A percentile compares a stretch with the other conserved stretches of the same genome.
Conservation (phyloP, 441 rosid genomes). For the Capsella rubella region DNA sequence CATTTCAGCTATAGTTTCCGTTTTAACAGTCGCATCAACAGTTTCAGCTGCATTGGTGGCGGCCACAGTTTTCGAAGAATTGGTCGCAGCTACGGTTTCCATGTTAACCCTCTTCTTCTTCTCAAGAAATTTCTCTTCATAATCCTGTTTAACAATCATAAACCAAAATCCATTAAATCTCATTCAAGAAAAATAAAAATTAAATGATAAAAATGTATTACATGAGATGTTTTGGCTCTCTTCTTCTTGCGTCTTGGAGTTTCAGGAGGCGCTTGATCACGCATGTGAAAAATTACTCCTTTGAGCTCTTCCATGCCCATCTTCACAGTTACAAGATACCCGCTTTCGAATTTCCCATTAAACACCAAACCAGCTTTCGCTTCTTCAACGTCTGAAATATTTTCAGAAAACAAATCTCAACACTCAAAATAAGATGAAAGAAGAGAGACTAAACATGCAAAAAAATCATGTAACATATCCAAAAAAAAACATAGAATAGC, state of each 20-base stretch:
- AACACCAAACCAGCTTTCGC: constrained; percentile 52
- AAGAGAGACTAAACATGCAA: not conserved
- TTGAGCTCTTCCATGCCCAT: constrained; percentile 70
- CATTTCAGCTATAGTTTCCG: too few species aligned
- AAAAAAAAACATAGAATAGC: not conserved
- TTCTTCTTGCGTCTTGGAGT: constrained; percentile 57
- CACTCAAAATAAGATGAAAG: not conserved
- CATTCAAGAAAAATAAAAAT: not conserved
- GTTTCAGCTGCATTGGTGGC: too few species aligned
- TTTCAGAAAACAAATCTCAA: constrained; percentile 1
- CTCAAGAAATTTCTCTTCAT: constrained; percentile 63
- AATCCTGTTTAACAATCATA: constrained; percentile 51
- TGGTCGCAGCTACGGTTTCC: constrained; percentile 61
- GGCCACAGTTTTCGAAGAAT: not conserved
- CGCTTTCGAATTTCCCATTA: constrained; percentile 59
- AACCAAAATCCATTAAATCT: not conserved
- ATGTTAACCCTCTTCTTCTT: constrained; percentile 72
- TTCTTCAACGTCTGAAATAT: constrained; percentile 41
- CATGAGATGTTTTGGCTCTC: constrained; percentile 71
- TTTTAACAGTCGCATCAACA: too few species aligned
- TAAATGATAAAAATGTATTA: constrained; percentile 14
- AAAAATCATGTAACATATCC: not conserved
- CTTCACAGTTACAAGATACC: constrained; percentile 74
- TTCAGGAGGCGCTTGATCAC: constrained; percentile 42
- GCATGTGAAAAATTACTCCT: constrained; percentile 69